Conservation (phyloP, 2,329 filamentous ascomycete genomes). For the Penicillium frequentans region DNA sequence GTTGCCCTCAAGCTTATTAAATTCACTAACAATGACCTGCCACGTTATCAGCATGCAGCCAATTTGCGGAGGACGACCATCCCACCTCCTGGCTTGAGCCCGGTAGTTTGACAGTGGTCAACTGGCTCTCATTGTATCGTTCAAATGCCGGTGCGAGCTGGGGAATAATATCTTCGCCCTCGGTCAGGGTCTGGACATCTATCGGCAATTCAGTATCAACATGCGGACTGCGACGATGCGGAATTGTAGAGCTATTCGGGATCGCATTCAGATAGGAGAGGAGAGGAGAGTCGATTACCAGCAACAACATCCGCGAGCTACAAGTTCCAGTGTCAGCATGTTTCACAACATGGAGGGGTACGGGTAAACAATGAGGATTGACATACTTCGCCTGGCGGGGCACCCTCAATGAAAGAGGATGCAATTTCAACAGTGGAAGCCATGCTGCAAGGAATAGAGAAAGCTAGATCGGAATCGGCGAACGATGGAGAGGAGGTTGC, state of each 20-base stretch:
- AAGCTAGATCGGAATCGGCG: background rate
- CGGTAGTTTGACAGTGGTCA: constrained; percentile 83
- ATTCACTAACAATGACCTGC: constrained; percentile 75
- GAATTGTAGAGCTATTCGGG: constrained; percentile 3
- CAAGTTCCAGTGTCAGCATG: constrained; percentile 22
- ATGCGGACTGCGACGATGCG: constrained; percentile 9
- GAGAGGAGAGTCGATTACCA: constrained; percentile 55
- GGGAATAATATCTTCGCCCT: constrained; percentile 65
- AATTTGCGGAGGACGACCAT: background rate
- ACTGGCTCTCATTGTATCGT: constrained; percentile 96
- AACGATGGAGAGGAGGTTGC: constrained; percentile 7
- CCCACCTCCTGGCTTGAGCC: constrained; percentile 75
- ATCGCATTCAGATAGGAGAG: background rate
- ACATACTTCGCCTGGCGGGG: constrained; percentile 90
- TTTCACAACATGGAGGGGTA: constrained; percentile 7
- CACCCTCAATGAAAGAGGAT: constrained; percentile 87
- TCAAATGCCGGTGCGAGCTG: constrained; percentile 81
- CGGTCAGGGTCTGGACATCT: constrained; percentile 90
- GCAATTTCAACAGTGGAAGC: constrained; percentile 59
- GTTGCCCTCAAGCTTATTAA: constrained; percentile 77
- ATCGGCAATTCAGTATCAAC: constrained; percentile 23
- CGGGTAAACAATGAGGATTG: background rate
- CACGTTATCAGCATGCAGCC: constrained; percentile 11
- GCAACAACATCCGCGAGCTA: constrained; percentile 86
- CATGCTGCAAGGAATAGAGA: constrained; percentile 30